Evolutionary conservation across 2,329 filamentous ascomycete genomes (phyloP), one percentile per base, ranked within the genome.

Genomic region (Helicocarpus griseus): DNA sequence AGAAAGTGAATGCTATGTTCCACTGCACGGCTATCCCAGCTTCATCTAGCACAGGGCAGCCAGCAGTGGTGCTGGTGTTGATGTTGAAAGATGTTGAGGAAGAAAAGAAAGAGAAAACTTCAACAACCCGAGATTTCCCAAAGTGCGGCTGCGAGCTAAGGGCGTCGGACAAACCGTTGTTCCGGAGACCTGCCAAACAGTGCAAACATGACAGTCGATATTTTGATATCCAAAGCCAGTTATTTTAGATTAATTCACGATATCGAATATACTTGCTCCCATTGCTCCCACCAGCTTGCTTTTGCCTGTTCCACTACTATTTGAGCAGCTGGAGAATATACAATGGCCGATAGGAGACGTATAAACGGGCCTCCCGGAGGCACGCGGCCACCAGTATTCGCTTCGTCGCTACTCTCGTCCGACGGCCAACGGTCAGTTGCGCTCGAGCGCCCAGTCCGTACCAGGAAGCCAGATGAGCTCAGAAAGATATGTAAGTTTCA

Each of bases 361-460:
- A 83, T 95, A 59, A 97, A 97, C 70, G 89, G 89, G 4, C 93
- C 93, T 5, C 76, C 82, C 38, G 87, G 87, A 49, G 80, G 81
- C 26, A 97, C 89, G 7, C 71, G 78, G 31, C 80, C 89, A 14
- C 88, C 89, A 1, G 72, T 89, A 3, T 96, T 84, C 64, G 78
- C 74, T 47, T 67, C 67, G 6, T 58, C 63, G 7, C 56, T 65
- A 47, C 71, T 71, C 53, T 72, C 73, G 22, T 62, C 73, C 14
- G 68, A 73, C 39, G 69, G 81, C 57, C 69, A 75, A 11, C 68
- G 70, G 22, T 69, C 72, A 43, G 59, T 69, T 31, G 61, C 72
- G 49, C 69, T 72, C 54, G 62, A 73, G 45, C 69, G 70, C 57
- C 77, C 82, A 56, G 68, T 71, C 46, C 76, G 82, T 57, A 73